A percentile compares a stretch with the other conserved stretches of the same genome.
Conservation (phyloP, 495 filamentous ascomycete species). For the Mycothermus thermophilus region DNA sequence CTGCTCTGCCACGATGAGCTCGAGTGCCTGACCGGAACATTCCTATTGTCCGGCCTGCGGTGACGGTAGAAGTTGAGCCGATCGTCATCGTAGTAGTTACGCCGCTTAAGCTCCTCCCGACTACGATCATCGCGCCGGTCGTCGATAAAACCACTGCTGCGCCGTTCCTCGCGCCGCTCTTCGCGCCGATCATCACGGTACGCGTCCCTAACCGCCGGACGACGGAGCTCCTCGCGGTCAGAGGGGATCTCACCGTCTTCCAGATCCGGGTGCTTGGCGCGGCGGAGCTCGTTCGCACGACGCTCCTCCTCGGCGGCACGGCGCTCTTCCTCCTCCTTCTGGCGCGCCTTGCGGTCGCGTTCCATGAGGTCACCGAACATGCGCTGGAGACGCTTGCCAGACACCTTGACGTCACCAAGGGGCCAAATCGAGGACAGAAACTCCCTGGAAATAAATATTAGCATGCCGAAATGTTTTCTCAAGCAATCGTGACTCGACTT, state of each 20-base stretch:
- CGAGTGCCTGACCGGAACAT: slow-evolving; percentile 13
- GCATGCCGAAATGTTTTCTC: neutral
- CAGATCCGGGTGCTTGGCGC: slow-evolving; percentile 14
- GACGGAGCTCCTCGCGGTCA: slow-evolving; percentile 21
- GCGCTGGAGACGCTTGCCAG: slow-evolving; percentile 27
- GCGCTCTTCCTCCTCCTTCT: slow-evolving; percentile 13
- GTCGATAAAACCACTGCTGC: slow-evolving; percentile 20
- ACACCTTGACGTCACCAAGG: slow-evolving; percentile 23
- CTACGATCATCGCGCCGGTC: slow-evolving; percentile 19
- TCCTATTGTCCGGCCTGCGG: slow-evolving; percentile 16
- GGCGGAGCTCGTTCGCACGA: slow-evolving; percentile 5
- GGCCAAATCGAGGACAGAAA: slow-evolving; percentile 29
- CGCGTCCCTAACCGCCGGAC: slow-evolving; percentile 16
- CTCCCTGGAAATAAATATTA: slow-evolving; percentile 18
- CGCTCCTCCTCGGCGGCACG: too few relatives aligned
- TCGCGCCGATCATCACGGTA: slow-evolving; percentile 22
- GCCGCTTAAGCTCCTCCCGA: slow-evolving; percentile 20
- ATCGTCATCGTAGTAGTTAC: slow-evolving; percentile 22
- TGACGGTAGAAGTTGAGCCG: slow-evolving; percentile 23
- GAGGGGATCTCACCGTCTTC: slow-evolving; percentile 25
- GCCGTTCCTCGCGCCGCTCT: slow-evolving; percentile 21
- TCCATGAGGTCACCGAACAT: slow-evolving; percentile 34
- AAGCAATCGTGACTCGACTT: slow-evolving; percentile 7
- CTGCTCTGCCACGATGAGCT: slow-evolving; percentile 21
- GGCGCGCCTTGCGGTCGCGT: slow-evolving; percentile 17